Conservation (phyloP, 2,329 filamentous ascomycete genomes). For the Anisogramma anomala region DNA sequence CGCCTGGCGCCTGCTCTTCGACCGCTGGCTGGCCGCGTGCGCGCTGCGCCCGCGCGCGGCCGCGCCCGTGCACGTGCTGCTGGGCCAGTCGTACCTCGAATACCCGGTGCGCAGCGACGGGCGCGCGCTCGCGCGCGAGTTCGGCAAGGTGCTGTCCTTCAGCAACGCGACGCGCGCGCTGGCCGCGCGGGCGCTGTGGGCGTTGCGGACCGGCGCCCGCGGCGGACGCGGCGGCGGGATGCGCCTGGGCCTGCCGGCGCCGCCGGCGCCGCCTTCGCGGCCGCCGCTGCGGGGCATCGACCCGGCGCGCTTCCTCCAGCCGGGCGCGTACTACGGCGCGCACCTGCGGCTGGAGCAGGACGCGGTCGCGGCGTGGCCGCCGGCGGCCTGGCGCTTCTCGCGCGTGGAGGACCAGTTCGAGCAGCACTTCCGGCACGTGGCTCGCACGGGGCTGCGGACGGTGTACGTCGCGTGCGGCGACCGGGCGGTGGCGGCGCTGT, state of each 20-base stretch:
- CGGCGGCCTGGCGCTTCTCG: constrained; percentile 22
- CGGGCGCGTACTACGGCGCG: constrained; percentile 21
- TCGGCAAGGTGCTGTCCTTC: constrained; percentile 25
- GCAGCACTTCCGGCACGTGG: constrained; percentile 20
- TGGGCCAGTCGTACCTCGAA: constrained; percentile 26
- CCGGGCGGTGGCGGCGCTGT: constrained; percentile 20
- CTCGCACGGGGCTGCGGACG: constrained; percentile 17
- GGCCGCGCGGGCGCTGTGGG: constrained; percentile 21
- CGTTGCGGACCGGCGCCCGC: no score
- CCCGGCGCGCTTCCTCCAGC: constrained; percentile 17
- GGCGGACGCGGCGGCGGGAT: constrained; percentile 21
- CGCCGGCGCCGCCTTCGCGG: constrained; percentile 20
- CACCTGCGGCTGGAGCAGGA: constrained; percentile 24
- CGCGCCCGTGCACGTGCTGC: constrained; percentile 19
- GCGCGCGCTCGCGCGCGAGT: constrained; percentile 22
- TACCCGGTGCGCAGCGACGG: constrained; percentile 27
- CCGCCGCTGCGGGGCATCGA: constrained; percentile 20
- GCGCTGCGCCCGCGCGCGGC: constrained; percentile 10
- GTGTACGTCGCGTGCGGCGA: constrained; percentile 24
- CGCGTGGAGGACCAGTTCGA: constrained; percentile 23
- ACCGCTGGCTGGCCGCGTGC: constrained; percentile 20
- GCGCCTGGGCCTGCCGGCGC: constrained; percentile 21
- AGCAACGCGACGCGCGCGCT: constrained; percentile 22
- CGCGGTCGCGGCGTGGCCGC: constrained; percentile 22
- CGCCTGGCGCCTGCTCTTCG: constrained; percentile 21